Percentiles rank a stretch among this genome's conserved stretches.
Conservation (phyloP, 352 stramenopile species). For the Phytophthora pseudosyringae region DNA sequence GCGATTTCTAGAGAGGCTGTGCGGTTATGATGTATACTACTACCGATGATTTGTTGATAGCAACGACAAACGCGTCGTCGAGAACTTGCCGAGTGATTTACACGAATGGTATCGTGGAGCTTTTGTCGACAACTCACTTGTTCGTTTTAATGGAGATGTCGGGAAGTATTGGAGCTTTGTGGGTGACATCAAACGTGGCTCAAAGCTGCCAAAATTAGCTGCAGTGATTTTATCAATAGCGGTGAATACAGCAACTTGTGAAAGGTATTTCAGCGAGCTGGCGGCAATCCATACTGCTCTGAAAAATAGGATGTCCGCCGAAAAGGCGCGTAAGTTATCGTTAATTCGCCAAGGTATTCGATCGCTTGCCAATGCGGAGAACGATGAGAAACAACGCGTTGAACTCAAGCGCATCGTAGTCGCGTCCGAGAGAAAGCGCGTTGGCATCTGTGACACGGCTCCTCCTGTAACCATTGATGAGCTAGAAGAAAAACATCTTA, state of each 20-base stretch:
- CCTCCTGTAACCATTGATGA: too few species aligned
- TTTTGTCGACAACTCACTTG: neutral
- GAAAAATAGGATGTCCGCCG: neutral
- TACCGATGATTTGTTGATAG: conserved; percentile 7
- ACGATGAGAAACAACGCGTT: neutral
- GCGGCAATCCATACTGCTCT: conserved; percentile 5
- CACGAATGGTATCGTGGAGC: conserved; percentile 7
- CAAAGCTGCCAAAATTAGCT: conserved; percentile 7
- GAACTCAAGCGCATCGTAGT: too few species aligned
- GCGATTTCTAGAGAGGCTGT: conserved; percentile 2
- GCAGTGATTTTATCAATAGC: conserved; percentile 14
- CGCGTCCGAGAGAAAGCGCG: too few species aligned
- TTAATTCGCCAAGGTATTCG: neutral
- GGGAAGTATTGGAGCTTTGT: conserved; percentile 7
- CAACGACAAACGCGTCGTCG: neutral
- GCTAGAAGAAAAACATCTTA: too few species aligned
- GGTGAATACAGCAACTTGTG: conserved; percentile 16
- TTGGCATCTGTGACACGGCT: too few species aligned
- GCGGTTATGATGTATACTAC: conserved; percentile 11
- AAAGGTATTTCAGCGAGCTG: conserved; percentile 18
- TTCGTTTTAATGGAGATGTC: conserved; percentile 7
- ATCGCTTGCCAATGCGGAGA: neutral
- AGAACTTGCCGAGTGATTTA: neutral
- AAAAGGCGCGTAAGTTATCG: conserved; percentile 7
- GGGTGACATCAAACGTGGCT: neutral